Evolutionary conservation across 83 land plant species (phyloP), one percentile per base, ranked within the genome.

Genomic region (Picea abies): DNA sequence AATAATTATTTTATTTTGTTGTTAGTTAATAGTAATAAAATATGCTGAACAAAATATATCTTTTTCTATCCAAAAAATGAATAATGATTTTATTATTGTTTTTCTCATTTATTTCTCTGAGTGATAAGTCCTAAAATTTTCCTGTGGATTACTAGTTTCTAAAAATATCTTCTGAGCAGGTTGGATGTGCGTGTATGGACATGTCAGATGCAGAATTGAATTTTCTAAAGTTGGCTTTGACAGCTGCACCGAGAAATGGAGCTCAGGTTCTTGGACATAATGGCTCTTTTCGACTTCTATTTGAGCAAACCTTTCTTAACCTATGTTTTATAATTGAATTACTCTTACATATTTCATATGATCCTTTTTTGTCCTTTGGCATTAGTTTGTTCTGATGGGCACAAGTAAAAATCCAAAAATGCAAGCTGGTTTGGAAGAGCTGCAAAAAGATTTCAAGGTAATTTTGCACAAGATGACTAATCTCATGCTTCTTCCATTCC

Each of bases 381-480:
- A 61, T 52, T 78, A 78, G 80, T 78, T 78, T 60, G 80, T 78
- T 60, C 41, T 78, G 20, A 56, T 78, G 80, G 64, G 80, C 17
- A 26, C 64, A 58, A 60, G 63, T 61, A 60, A 78, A 26, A 78
- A 25, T 60, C 80, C 63, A 23, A 56, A 37, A 23, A 32, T 78
- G 25, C 80, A 58, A 78, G 35, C 80, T 23, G 39, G 39, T 78
- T 56, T 78, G 39, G 63, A 78, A 78, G 52, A 78, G 23, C 39
- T 78, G 22, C 62, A 78, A 60, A 56, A 78, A 25, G n/a, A 56
- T 4, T 56, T 60, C 2, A 78, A 78, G 63, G 80, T 78, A 60
- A 12, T 14, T 77, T 26, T 32, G 22, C 12, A 25, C 29, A 23
- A 65, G 25, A 5, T n/a, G 26, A 10, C 26, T 65, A 65, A 65